Conservation (phyloP, 352 stramenopile species). For the Globisporangium alternatum region DNA sequence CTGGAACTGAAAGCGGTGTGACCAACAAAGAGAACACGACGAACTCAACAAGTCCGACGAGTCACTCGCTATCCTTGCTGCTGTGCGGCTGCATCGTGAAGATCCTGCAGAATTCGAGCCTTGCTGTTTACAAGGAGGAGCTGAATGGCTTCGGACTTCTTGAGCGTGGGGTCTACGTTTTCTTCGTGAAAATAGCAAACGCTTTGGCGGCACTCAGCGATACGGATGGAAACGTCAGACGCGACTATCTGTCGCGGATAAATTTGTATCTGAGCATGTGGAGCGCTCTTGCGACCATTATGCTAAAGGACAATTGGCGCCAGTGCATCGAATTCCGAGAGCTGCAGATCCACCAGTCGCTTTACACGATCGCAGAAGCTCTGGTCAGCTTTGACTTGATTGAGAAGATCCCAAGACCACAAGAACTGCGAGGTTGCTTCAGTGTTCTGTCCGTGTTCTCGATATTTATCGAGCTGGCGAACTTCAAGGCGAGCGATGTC, state of each 20-base stretch:
- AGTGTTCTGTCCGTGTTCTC: slow-evolving; percentile 31
- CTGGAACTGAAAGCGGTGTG: not conserved
- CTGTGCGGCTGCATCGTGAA: slow-evolving; percentile 64
- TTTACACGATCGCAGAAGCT: slow-evolving; percentile 54
- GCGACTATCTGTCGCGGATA: slow-evolving; percentile 26
- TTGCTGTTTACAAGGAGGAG: slow-evolving; percentile 38
- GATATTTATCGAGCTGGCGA: slow-evolving; percentile 39
- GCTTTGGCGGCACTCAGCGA: slow-evolving; percentile 25
- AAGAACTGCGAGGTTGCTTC: slow-evolving; percentile 15
- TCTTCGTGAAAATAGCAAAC: slow-evolving; percentile 49
- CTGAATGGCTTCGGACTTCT: slow-evolving; percentile 59
- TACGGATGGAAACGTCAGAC: slow-evolving; percentile 12
- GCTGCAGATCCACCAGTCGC: slow-evolving; percentile 43
- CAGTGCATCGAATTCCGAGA: slow-evolving; percentile 55
- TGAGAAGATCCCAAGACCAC: slow-evolving; percentile 11
- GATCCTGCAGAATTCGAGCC: slow-evolving; percentile 41
- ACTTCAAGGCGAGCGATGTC: slow-evolving; percentile 11
- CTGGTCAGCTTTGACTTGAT: slow-evolving; percentile 32
- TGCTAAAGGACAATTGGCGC: slow-evolving; percentile 45
- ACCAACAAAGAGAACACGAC: not conserved
- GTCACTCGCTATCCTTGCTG: slow-evolving; percentile 28
- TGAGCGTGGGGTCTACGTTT: slow-evolving; percentile 55
- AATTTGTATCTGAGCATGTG: slow-evolving; percentile 41
- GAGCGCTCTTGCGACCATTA: slow-evolving; percentile 36
- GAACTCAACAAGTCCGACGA: not conserved